Evolutionary conservation across 768 basidiomycete species (phyloP).

Genomic region (Exidia glandulosa): DNA sequence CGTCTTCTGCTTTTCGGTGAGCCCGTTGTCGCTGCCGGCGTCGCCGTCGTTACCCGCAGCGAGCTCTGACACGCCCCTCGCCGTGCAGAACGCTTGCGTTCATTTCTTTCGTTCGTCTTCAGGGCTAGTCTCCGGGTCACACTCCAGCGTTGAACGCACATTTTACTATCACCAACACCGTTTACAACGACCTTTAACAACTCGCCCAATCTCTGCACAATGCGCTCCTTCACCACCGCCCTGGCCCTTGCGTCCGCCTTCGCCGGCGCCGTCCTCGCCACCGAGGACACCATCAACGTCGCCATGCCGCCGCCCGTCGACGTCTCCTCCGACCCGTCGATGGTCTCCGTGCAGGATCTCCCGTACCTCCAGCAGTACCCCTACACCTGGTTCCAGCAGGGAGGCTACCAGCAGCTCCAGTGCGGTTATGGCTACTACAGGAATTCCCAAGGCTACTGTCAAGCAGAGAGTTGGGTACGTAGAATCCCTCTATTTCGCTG

Average conservation of each 20-base stretch:
- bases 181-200: slow-evolving; percentile 15
- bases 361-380: slow-evolving; percentile 30
- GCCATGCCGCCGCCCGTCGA: slow-evolving; percentile 11
- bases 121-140: slow-evolving; percentile 46
- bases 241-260: slow-evolving; percentile 48
- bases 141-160: slow-evolving; percentile 75
- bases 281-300: slow-evolving; percentile 36
- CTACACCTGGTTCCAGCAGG: slow-evolving; percentile 46
- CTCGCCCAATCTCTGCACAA: slow-evolving; percentile 28
- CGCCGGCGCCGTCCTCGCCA: slow-evolving; percentile 45
- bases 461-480: slow-evolving; percentile 37
- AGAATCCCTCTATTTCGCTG: not conserved
- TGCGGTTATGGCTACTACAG: slow-evolving; percentile 66
- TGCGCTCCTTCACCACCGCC: slow-evolving; percentile 52
- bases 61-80: too few species aligned
- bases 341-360: slow-evolving; percentile 1
- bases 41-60: too few species aligned
- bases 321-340: slow-evolving; percentile 3
- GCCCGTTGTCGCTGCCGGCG: too few species aligned
- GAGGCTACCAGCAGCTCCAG: slow-evolving; percentile 53
- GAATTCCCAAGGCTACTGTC: slow-evolving; percentile 43
- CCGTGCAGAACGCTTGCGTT: slow-evolving; percentile 36
- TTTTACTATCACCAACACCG: slow-evolving; percentile 28
- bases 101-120: too few species aligned
- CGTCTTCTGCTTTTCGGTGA: too few species aligned